A percentile compares a stretch with the other conserved stretches of the same genome.
Conservation (phyloP, 352 stramenopile species). For the Plasmopara muralis region DNA sequence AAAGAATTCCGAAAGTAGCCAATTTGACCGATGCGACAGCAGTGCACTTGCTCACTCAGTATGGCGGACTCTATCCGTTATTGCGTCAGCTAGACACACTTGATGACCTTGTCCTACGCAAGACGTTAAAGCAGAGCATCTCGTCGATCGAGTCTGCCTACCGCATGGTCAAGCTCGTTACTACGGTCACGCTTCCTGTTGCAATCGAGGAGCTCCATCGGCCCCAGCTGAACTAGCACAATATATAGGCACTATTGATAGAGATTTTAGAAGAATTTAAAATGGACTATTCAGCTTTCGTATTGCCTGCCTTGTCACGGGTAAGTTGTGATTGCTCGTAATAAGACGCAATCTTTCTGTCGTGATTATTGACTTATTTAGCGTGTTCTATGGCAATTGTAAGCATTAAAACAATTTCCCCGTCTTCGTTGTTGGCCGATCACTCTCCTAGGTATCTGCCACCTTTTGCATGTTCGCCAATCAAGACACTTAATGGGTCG, state of each 20-base stretch:
- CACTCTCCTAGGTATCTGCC: no score
- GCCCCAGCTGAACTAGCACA: slow-evolving; percentile 26
- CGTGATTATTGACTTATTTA: no score
- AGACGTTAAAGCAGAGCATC: slow-evolving; percentile 66
- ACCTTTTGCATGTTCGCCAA: no score
- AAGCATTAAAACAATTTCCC: no score
- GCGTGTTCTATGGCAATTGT: no score
- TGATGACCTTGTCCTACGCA: slow-evolving; percentile 38
- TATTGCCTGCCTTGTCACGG: slow-evolving; percentile 15
- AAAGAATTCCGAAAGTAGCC: slow-evolving; percentile 51
- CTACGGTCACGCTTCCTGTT: slow-evolving; percentile 42
- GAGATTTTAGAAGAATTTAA: not conserved
- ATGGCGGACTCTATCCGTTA: slow-evolving; percentile 46
- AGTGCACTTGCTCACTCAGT: slow-evolving; percentile 56
- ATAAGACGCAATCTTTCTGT: no score
- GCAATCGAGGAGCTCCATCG: slow-evolving; percentile 37
- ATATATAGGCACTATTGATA: not conserved
- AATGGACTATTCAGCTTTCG: slow-evolving; percentile 13
- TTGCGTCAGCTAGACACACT: slow-evolving; percentile 61
- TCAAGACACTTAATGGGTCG: no score
- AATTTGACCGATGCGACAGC: slow-evolving; percentile 52
- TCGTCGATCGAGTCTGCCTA: slow-evolving; percentile 74
- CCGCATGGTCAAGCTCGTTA: slow-evolving; percentile 61
- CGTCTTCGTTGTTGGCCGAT: no score
- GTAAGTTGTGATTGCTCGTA: no score